A percentile compares a stretch with the other conserved stretches of the same genome.
Conservation (phyloP, 139 green algal genomes). For the Pedinophyceae sp. region DNA sequence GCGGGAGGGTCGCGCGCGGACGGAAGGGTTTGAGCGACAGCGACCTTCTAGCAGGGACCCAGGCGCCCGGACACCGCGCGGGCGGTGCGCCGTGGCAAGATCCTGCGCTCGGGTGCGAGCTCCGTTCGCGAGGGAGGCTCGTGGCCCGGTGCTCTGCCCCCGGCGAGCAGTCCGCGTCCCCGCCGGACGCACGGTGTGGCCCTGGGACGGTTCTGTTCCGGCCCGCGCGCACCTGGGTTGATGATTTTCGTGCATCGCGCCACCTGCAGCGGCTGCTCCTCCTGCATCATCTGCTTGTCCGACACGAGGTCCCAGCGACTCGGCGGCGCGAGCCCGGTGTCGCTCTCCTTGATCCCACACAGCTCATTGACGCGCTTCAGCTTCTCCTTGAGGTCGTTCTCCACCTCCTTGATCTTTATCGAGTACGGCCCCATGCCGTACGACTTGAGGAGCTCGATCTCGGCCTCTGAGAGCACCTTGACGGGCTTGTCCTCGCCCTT, state of each 20-base stretch:
- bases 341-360: conserved; percentile 83
- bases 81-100: too few relatives aligned
- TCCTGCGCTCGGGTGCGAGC: too few relatives aligned
- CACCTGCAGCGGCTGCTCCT: conserved; percentile 90
- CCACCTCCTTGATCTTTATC: conserved; percentile 44
- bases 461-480: conserved; percentile 75
- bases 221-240: too few relatives aligned
- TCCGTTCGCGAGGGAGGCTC: too few relatives aligned
- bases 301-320: conserved; percentile 95
- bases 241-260: conserved; percentile 99
- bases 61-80: too few relatives aligned
- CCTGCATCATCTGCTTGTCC: conserved; percentile 98
- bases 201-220: too few relatives aligned
- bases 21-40: too few relatives aligned
- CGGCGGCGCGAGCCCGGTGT: conserved; percentile 78
- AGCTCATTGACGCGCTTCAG: conserved; percentile 73
- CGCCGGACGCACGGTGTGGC: too few relatives aligned
- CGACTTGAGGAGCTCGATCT: conserved; percentile 94
- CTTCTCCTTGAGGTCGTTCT: conserved; percentile 65
- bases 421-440: conserved; percentile 85
- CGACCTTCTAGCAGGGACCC: too few relatives aligned
- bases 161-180: too few relatives aligned
- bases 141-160: too few relatives aligned
- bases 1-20: background rate
- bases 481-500: conserved; percentile 35